A percentile compares a stretch with the other conserved stretches of the same genome.
phyloP scores from a whole-genome alignment of 2,329 filamentous ascomycete genomes.

The Botrytis porri region DNA sequence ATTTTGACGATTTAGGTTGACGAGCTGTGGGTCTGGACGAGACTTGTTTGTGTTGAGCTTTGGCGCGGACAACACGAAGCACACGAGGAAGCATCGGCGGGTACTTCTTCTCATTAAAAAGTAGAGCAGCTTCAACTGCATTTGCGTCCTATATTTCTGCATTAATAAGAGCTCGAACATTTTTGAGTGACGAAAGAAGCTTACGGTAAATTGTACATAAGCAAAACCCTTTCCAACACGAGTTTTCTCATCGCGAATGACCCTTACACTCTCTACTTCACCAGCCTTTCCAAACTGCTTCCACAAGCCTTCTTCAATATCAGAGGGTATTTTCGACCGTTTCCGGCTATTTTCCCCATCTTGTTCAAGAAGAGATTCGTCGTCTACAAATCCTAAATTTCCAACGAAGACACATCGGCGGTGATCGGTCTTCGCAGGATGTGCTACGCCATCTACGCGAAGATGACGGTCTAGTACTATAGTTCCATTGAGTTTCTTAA shows the following conservation, averaged over 20 bases:
- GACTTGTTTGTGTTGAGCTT: constrained; percentile 42
- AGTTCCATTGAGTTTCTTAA: constrained; percentile 76
- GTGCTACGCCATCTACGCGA: constrained; percentile 85
- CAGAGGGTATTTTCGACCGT: constrained; percentile 70
- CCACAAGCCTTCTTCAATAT: constrained; percentile 93
- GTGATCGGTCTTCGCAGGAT: constrained; percentile 79
- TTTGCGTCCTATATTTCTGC: constrained; percentile 63
- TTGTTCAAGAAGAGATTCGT: constrained; percentile 70
- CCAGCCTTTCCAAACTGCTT: constrained; percentile 73
- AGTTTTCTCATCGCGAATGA: constrained; percentile 84
- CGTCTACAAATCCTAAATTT: constrained; percentile 93
- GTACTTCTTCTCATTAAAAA: constrained; percentile 87
- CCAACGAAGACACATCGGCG: constrained; percentile 93
- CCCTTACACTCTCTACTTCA: constrained; percentile 87
- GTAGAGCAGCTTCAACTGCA: constrained; percentile 83
- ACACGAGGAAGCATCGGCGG: constrained; percentile 89
- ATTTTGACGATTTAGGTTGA: constrained; percentile 41
- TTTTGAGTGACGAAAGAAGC: constrained; percentile 29
- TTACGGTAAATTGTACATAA: constrained; percentile 88
- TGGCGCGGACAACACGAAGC: constrained; percentile 79
- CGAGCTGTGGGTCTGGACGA: constrained; percentile 30
- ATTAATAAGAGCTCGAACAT: constrained; percentile 6
- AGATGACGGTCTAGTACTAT: constrained; percentile 83
- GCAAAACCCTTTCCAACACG: constrained; percentile 95
- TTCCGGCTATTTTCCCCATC: constrained; percentile 69